Conservation (phyloP, 176 grass and related monocot genomes). For the Hordeum vulgare region DNA sequence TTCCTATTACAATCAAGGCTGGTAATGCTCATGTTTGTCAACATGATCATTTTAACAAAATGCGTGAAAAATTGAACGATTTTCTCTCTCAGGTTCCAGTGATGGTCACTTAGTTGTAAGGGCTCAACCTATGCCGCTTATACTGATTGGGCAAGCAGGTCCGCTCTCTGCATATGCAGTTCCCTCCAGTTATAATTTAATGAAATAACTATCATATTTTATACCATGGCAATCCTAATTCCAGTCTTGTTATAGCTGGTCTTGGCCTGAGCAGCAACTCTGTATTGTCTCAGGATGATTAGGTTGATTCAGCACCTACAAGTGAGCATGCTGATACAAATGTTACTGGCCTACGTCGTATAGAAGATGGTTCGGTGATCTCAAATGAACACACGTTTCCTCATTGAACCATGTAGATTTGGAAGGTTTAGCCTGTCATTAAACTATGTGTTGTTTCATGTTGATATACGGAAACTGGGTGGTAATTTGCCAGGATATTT, state of each 20-base stretch:
- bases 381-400: slow-evolving; percentile 70
- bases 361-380: slow-evolving; percentile 82
- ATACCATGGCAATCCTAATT: not conserved
- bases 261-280: slow-evolving; percentile 35
- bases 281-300: slow-evolving; percentile 57
- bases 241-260: slow-evolving; percentile 35
- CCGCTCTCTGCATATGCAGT: not conserved
- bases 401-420: not conserved
- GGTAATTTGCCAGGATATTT: not conserved
- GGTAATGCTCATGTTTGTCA: not conserved
- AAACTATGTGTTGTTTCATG: not conserved
- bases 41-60: not conserved
- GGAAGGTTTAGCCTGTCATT: not conserved
- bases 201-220: not conserved
- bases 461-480: not conserved
- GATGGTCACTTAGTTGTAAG: not conserved
- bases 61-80: not conserved
- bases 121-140: slow-evolving; percentile 16
- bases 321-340: slow-evolving; percentile 43
- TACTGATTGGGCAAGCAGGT: slow-evolving; percentile 57
- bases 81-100: not conserved
- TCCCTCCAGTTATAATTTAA: not conserved
- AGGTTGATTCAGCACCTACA: slow-evolving; percentile 19
- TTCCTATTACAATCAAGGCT: not conserved
- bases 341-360: slow-evolving; percentile 30